Conservation (phyloP, 2,329 filamentous ascomycete genomes). For the Monilinia fructigena region DNA sequence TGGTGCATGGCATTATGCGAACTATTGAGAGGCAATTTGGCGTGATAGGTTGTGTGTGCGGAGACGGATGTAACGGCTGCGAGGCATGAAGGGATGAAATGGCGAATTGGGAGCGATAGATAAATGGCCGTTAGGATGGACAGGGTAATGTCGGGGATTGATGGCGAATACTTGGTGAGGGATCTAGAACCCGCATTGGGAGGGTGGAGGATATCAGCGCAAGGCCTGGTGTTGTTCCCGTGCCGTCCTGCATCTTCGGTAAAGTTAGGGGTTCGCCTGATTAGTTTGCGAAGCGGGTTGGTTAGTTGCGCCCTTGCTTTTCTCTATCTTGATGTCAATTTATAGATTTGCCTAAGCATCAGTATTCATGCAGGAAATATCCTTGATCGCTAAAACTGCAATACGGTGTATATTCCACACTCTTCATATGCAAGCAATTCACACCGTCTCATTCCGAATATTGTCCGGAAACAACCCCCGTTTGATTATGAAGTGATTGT, state of each 20-base stretch:
- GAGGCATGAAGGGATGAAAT: background rate
- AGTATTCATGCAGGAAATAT: background rate
- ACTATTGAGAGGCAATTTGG: background rate
- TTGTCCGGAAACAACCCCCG: background rate
- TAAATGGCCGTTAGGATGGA: background rate
- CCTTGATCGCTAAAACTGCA: background rate
- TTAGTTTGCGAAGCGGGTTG: background rate
- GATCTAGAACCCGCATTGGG: background rate
- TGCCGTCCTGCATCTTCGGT: constrained; percentile 5
- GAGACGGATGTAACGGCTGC: background rate
- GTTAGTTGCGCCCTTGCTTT: background rate
- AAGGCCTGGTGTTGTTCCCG: background rate
- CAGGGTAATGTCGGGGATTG: background rate
- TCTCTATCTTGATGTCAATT: background rate
- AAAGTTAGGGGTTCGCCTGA: constrained; percentile 9
- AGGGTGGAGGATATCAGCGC: background rate
- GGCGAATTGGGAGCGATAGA: background rate
- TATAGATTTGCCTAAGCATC: no score
- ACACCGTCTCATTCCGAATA: background rate
- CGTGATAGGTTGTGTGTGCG: background rate
- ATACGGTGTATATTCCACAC: constrained; percentile 6
- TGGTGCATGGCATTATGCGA: background rate
- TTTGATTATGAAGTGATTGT: background rate
- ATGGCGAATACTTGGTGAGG: background rate
- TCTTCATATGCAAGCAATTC: background rate